Evolutionary conservation across 1,284 basidiomycete genomes (phyloP).

Genomic region (Inonotus obliquus): DNA sequence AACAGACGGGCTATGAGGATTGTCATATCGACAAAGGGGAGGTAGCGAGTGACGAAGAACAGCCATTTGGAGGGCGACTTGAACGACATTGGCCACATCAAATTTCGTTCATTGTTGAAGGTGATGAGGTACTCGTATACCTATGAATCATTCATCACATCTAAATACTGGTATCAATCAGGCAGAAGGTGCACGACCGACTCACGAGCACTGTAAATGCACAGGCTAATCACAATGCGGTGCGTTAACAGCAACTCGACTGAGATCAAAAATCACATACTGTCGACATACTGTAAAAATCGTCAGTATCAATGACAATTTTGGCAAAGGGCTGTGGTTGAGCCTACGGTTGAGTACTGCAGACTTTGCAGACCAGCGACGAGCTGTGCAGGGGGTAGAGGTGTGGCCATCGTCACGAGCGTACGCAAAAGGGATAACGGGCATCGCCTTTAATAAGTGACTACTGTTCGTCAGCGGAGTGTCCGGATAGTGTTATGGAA

Average conservation of each 20-base stretch:
- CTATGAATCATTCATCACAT: neutral
- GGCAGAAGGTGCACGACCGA: neutral
- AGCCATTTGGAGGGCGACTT: neutral
- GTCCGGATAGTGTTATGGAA: neutral
- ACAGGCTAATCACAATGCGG: neutral
- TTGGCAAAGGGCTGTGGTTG: too few species aligned
- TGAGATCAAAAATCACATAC: neutral
- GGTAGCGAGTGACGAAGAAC: neutral
- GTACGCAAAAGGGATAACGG: neutral
- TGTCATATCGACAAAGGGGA: neutral
- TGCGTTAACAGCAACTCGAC: too few species aligned
- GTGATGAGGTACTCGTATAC: conserved; percentile 2
- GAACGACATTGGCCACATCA: conserved; percentile 6
- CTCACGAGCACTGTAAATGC: neutral
- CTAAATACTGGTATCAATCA: neutral
- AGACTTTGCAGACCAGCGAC: neutral
- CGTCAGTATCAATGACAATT: neutral
- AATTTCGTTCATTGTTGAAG: neutral
- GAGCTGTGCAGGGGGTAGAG: neutral
- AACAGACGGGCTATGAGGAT: neutral
- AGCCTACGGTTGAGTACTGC: neutral
- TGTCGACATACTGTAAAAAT: neutral
- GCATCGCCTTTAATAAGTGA: neutral
- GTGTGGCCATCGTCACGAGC: neutral
- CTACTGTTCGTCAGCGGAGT: neutral